phyloP scores from a whole-genome alignment of 176 grass and related monocot species.

The Triticum dicoccoides region DNA sequence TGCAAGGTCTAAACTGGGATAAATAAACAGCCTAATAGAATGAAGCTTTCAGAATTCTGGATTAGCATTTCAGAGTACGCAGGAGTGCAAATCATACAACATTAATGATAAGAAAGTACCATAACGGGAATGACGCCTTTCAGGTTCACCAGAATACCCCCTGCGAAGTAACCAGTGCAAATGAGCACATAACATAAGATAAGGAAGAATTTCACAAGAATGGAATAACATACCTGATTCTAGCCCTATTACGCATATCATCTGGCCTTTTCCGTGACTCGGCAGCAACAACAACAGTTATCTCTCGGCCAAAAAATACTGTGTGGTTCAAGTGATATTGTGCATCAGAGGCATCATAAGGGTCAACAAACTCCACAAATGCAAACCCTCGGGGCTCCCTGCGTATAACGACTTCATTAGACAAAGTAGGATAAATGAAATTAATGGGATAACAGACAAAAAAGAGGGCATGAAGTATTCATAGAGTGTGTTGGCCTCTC shows the following conservation, averaged over 20 bases:
- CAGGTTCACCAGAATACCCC: constrained; percentile 57
- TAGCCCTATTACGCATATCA: constrained; percentile 72
- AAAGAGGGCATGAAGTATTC: constrained; percentile 18
- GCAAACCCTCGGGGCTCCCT: constrained; percentile 92
- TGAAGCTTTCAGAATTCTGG: neutral
- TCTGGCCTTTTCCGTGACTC: constrained; percentile 89
- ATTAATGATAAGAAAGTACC: constrained; percentile 41
- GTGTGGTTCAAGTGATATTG: constrained; percentile 97
- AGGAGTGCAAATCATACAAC: neutral
- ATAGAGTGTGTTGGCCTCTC: constrained; percentile 9
- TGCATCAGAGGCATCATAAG: constrained; percentile 85
- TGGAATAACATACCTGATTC: constrained; percentile 42
- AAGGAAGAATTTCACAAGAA: constrained; percentile 9
- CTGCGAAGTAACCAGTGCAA: constrained; percentile 42
- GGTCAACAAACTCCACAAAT: constrained; percentile 91
- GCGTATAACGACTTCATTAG: constrained; percentile 22
- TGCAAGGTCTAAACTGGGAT: neutral
- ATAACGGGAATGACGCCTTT: constrained; percentile 52
- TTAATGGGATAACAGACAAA: constrained; percentile 17
- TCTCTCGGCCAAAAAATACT: constrained; percentile 77
- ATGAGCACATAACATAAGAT: constrained; percentile 10
- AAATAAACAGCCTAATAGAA: neutral
- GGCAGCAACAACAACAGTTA: constrained; percentile 94
- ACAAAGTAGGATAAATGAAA: neutral
- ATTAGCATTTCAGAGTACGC: neutral